These are phyloP conservation scores for Cystobasidium tubakii DNA, from an alignment of 768 basidiomycete species.

Conservation along the genomic window DNA sequence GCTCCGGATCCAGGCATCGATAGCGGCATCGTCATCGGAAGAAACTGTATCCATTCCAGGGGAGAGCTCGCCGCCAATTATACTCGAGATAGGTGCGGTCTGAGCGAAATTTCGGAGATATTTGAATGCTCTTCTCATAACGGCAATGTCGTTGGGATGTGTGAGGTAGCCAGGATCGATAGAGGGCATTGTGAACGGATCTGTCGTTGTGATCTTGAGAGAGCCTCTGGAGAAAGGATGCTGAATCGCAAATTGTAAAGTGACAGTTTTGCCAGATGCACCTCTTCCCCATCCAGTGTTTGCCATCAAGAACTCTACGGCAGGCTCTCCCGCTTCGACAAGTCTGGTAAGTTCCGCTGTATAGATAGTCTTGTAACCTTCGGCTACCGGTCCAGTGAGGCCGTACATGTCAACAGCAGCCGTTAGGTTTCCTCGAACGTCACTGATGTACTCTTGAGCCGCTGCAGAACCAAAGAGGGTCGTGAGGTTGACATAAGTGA, in stretches of 20 bases:
- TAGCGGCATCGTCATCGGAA: slow-evolving; percentile 48
- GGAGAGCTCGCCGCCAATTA: slow-evolving; percentile 48
- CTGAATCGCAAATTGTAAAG: slow-evolving; percentile 64
- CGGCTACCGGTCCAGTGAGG: slow-evolving; percentile 21
- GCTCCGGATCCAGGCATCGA: slow-evolving; percentile 46
- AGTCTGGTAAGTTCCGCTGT: slow-evolving; percentile 40
- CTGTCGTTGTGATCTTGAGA: slow-evolving; percentile 59
- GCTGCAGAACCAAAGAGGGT: slow-evolving; percentile 50
- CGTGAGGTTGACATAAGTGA: slow-evolving; percentile 52
- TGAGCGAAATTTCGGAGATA: slow-evolving; percentile 50
- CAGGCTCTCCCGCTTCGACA: slow-evolving; percentile 50
- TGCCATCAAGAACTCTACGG: slow-evolving; percentile 58
- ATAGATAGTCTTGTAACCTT: slow-evolving; percentile 47
- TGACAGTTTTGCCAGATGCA: slow-evolving; percentile 52
- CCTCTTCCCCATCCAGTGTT: slow-evolving; percentile 52
- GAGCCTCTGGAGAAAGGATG: slow-evolving; percentile 63
- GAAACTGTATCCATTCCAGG: slow-evolving; percentile 47
- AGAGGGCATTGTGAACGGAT: slow-evolving; percentile 58
- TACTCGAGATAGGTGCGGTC: slow-evolving; percentile 48
- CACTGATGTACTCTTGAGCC: background rate
- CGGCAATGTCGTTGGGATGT: slow-evolving; percentile 47
- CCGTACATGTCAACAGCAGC: slow-evolving; percentile 53
- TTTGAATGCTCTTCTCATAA: slow-evolving; percentile 46
- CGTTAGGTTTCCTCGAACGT: slow-evolving; percentile 44
- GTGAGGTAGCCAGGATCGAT: slow-evolving; percentile 56